phyloP scores from a whole-genome alignment of 2,329 filamentous ascomycete genomes.

The Exophiala sideris region DNA sequence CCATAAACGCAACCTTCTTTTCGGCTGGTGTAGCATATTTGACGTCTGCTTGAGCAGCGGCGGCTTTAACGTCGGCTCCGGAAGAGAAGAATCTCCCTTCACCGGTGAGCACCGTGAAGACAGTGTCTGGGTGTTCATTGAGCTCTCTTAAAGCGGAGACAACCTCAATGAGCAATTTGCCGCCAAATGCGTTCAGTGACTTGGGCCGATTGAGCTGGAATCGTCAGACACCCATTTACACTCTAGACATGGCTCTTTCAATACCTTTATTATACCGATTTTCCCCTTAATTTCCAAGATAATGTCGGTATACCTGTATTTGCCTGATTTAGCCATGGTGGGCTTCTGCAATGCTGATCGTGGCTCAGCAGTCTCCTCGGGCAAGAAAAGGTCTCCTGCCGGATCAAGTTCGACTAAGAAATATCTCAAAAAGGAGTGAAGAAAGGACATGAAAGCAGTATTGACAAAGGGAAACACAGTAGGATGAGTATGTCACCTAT shows the following conservation, averaged over 20 bases:
- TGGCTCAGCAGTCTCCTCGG: neutral
- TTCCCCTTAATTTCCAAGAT: conserved; percentile 42
- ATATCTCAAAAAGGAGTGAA: neutral
- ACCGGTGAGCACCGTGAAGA: conserved; percentile 51
- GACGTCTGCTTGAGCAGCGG: neutral
- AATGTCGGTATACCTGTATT: conserved; percentile 41
- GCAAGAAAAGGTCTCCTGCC: neutral
- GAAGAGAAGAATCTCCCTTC: conserved; percentile 51
- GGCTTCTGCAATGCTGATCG: neutral
- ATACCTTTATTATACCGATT: conserved; percentile 48
- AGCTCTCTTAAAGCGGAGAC: conserved; percentile 44
- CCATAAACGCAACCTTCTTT: conserved; percentile 21
- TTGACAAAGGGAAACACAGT: neutral
- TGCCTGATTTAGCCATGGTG: conserved; percentile 10
- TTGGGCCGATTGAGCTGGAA: conserved; percentile 47
- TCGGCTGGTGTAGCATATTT: conserved; percentile 10
- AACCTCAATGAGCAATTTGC: conserved; percentile 43
- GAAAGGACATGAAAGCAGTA: neutral
- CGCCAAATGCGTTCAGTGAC: conserved; percentile 48
- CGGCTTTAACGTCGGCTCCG: conserved; percentile 45
- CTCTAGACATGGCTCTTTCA: neutral
- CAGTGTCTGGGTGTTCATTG: conserved; percentile 47
- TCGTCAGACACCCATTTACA: neutral
- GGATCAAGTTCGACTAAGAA: neutral
- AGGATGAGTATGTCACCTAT: no score